These are phyloP conservation scores for Wickerhamiella allomyrinae DNA, from an alignment of 805 yeast species.

Conservation along the genomic window DNA sequence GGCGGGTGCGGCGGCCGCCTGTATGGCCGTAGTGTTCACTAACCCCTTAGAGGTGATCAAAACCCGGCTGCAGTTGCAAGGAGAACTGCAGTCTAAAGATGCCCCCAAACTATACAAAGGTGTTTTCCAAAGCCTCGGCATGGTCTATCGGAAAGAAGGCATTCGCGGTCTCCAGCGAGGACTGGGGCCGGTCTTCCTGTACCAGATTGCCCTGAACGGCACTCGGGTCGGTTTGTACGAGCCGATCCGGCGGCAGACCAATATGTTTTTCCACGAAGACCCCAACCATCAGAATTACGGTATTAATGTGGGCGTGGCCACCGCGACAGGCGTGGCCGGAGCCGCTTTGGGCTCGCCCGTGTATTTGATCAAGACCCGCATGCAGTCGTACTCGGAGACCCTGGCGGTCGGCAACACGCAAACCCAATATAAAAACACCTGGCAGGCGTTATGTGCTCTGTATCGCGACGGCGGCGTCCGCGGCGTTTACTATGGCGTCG, in stretches of 20 bases:
- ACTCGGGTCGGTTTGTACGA: constrained; percentile 91
- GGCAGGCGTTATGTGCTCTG: constrained; percentile 54
- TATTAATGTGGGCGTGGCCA: constrained; percentile 69
- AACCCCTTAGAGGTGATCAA: constrained; percentile 92
- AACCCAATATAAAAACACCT: constrained; percentile 61
- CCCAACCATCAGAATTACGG: constrained; percentile 36
- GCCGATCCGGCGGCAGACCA: constrained; percentile 54
- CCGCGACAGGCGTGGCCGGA: constrained; percentile 74
- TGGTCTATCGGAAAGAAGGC: constrained; percentile 71
- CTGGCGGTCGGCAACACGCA: constrained; percentile 81
- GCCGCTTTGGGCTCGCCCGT: constrained; percentile 85
- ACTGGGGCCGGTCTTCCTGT: constrained; percentile 70
- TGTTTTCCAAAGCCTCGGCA: constrained; percentile 67
- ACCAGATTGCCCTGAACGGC: constrained; percentile 86
- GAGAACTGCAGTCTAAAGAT: constrained; percentile 51
- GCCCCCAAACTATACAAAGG: constrained; percentile 53
- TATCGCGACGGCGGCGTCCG: constrained; percentile 52
- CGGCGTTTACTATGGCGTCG: constrained; percentile 82
- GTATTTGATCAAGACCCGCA: constrained; percentile 83
- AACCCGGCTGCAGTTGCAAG: constrained; percentile 92
- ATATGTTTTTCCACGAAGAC: constrained; percentile 39
- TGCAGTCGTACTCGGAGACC: constrained; percentile 75
- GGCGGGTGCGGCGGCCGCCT: constrained; percentile 91
- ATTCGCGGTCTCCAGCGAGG: constrained; percentile 82
- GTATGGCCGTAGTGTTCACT: constrained; percentile 94